Percentiles rank a stretch among this genome's conserved stretches.
These are phyloP conservation scores for Didymellaceae sp. DNA, from an alignment of 2,329 filamentous ascomycete species.

Conservation along the genomic window DNA sequence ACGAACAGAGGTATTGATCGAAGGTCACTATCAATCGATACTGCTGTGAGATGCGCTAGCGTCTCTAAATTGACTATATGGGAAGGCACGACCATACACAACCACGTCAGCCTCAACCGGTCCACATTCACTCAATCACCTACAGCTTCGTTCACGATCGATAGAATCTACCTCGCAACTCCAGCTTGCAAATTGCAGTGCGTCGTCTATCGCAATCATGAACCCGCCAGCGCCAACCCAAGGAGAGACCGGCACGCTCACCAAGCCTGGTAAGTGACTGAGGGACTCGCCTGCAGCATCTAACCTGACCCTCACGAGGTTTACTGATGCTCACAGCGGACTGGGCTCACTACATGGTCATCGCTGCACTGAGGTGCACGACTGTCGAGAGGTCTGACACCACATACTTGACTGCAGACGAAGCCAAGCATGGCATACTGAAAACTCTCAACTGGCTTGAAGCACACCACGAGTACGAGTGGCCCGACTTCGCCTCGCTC, in stretches of 20 bases:
- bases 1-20: too few species aligned
- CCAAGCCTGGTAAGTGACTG: conserved; percentile 18
- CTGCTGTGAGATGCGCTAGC: too few species aligned
- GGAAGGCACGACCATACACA: too few species aligned
- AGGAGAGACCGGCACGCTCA: conserved; percentile 7
- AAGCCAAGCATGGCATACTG: conserved; percentile 18
- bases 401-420: conserved; percentile 13
- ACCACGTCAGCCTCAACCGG: too few species aligned
- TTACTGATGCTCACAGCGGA: conserved; percentile 13
- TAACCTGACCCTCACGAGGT: neutral
- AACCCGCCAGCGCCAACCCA: conserved; percentile 5
- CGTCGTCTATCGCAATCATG: too few species aligned
- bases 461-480: conserved; percentile 22
- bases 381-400: neutral
- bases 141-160: too few species aligned
- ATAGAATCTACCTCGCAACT: too few species aligned
- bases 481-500: conserved; percentile 22
- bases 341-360: conserved; percentile 24
- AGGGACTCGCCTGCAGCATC: too few species aligned
- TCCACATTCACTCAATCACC: too few species aligned
- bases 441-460: conserved; percentile 24
- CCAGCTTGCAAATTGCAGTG: too few species aligned
- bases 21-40: too few species aligned
- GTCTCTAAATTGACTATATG: too few species aligned
- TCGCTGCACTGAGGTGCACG: conserved; percentile 18